Evolutionary conservation across 2,329 filamentous ascomycete species (phyloP).

Genomic region (Microascus cirrosus): DNA sequence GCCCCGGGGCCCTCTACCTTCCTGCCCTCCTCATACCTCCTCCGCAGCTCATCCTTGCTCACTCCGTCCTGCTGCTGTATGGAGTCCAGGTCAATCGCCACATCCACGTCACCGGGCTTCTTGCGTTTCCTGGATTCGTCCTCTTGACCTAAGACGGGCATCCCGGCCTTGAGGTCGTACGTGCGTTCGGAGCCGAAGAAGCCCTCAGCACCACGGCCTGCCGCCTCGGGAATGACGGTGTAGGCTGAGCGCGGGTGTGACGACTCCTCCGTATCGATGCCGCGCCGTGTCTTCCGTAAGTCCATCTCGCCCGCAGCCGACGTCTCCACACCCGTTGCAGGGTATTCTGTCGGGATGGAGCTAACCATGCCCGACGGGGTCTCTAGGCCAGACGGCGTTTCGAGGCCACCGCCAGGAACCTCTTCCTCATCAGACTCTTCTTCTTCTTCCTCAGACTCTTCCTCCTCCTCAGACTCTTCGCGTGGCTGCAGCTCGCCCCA

Average conservation of each 20-base stretch:
- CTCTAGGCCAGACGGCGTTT: constrained; percentile 67
- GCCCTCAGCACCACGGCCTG: constrained; percentile 63
- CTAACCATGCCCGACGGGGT: constrained; percentile 75
- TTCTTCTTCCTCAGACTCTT: constrained; percentile 63
- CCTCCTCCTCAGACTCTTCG: constrained; percentile 62
- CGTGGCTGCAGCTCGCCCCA: constrained; percentile 88
- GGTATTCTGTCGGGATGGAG: constrained; percentile 69
- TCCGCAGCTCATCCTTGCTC: constrained; percentile 72
- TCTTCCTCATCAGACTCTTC: constrained; percentile 56
- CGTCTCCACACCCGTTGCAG: constrained; percentile 55
- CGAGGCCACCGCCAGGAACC: constrained; percentile 52
- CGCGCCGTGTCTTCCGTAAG: constrained; percentile 70
- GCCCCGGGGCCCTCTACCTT: constrained; percentile 55
- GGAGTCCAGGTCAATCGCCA: constrained; percentile 79
- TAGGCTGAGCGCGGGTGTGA: constrained; percentile 70
- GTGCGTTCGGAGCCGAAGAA: constrained; percentile 94
- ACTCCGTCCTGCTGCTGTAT: constrained; percentile 65
- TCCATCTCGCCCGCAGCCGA: constrained; percentile 81
- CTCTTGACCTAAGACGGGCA: constrained; percentile 71
- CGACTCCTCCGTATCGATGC: constrained; percentile 77
- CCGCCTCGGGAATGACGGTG: constrained; percentile 69
- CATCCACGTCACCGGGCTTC: constrained; percentile 91
- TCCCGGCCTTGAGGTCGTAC: constrained; percentile 62
- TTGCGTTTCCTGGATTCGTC: constrained; percentile 75
- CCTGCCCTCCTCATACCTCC: constrained; percentile 65